phyloP scores from a whole-genome alignment of 2,329 filamentous ascomycete genomes.

The Dothideomycetidae sp. region DNA sequence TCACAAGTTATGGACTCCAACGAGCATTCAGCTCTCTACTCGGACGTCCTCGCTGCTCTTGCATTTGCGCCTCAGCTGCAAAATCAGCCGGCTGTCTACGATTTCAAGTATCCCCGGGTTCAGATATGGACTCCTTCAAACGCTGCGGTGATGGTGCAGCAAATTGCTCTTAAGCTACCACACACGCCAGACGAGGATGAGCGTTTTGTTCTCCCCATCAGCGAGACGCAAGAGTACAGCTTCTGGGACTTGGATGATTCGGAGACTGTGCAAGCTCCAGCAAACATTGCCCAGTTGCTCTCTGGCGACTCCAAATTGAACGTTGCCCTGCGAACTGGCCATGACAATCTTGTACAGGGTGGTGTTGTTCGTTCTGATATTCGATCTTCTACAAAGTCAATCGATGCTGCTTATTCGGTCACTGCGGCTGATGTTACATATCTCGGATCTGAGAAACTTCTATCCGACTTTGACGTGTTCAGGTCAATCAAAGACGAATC shows the following conservation, averaged over 20 bases:
- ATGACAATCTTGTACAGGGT: constrained; percentile 54
- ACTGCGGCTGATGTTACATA: constrained; percentile 65
- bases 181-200: constrained; percentile 23
- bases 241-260: constrained; percentile 89
- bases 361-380: constrained; percentile 75
- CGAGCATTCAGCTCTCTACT: constrained; percentile 72
- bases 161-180: constrained; percentile 27
- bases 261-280: constrained; percentile 48
- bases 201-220: constrained; percentile 28
- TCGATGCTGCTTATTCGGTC: constrained; percentile 73
- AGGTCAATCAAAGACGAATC: constrained; percentile 55
- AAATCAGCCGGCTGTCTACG: constrained; percentile 50
- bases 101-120: constrained; percentile 79
- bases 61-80: constrained; percentile 60
- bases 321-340: constrained; percentile 42
- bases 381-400: constrained; percentile 63
- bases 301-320: constrained; percentile 47
- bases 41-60: constrained; percentile 77
- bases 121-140: constrained; percentile 48
- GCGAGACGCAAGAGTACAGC: constrained; percentile 61
- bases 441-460: constrained; percentile 63
- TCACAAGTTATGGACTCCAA: constrained; percentile 59
- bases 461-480: constrained; percentile 63
- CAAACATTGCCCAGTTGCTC: constrained; percentile 44
- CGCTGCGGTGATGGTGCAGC: constrained; percentile 34